Conservation (phyloP, 345 rosid genomes). For the Eucalyptus sideroxylon region DNA sequence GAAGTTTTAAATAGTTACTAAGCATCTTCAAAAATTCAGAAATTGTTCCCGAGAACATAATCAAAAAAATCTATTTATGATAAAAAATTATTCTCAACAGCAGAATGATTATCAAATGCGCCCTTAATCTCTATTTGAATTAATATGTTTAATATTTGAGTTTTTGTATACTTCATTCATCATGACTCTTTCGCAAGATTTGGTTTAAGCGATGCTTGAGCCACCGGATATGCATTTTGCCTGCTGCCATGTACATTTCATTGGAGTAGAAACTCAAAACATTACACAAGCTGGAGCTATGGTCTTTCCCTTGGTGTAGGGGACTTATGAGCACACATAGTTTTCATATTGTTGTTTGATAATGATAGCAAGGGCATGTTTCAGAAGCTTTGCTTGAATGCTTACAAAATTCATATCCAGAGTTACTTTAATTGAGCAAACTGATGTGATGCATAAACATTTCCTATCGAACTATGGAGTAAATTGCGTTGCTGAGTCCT, state of each 20-base stretch:
- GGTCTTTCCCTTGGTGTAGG: neutral
- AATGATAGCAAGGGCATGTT: neutral
- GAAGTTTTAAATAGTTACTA: too few relatives aligned
- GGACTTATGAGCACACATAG: neutral
- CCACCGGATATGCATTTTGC: neutral
- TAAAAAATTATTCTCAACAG: too few relatives aligned
- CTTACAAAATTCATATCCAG: neutral
- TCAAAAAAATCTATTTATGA: accelerated
- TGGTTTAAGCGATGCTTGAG: neutral
- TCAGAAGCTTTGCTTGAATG: neutral
- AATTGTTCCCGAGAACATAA: accelerated
- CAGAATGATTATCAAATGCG: too few relatives aligned
- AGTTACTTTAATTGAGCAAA: neutral
- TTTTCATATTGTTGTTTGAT: neutral
- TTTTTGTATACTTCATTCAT: neutral
- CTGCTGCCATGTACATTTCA: neutral
- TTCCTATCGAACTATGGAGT: neutral
- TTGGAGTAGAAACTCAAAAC: neutral
- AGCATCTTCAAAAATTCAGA: too few relatives aligned
- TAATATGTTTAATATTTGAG: neutral
- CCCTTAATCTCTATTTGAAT: neutral
- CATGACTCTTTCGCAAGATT: neutral
- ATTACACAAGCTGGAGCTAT: neutral
- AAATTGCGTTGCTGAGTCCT: neutral
- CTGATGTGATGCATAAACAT: slow-evolving; percentile 3